Evolutionary conservation across 768 basidiomycete species (phyloP), one percentile per base, ranked within the genome.

Genomic region (Leccinum variicolor): DNA sequence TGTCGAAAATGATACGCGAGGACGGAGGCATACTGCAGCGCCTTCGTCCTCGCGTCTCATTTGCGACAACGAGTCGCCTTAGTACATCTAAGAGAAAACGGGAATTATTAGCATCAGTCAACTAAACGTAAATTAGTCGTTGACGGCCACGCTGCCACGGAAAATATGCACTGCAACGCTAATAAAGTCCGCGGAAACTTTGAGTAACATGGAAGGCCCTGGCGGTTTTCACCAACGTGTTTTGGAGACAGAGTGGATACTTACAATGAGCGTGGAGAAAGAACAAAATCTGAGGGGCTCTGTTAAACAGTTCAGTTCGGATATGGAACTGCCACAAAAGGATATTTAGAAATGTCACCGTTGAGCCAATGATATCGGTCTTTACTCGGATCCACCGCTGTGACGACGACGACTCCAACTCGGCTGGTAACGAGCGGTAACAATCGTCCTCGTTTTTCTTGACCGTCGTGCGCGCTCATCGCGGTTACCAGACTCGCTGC

Each of bases 111-210:
- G 50, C 58, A 33, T n/a, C 39, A n/a, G 39, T n/a, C 61, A 39
- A 33, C 34, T 15, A 70, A 14, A 69, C 67, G 67, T 69, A 69
- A 69, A 62, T 15, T 57, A 62, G 28, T 60, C 54, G 61, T 66
- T 65, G 68, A 58, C 15, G 54, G 25, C 41, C 68, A 66, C 54
- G 60, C 61, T 57, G 59, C 56, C 39, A 47, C 39, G 15, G 47
- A 48, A 39, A 33, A 52, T 55, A 53, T 52, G 34, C 33, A 11
- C 15, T 31, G 49, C 41, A 50, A 36, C 14, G 41, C 17, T 31
- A 11, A 55, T 46, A 43, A 17, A 52, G 43, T 31, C 46, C 52
- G 52, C 34, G 43, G 43, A 39, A 39, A 36, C 31, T 45, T 25
- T 34, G 15, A 34, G 15, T 34, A 19, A 2, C n/a, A 41, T 43